Evolutionary conservation across 495 filamentous ascomycete species (phyloP), one percentile per base, ranked within the genome.

Genomic region (Oleoguttula mirabilis): DNA sequence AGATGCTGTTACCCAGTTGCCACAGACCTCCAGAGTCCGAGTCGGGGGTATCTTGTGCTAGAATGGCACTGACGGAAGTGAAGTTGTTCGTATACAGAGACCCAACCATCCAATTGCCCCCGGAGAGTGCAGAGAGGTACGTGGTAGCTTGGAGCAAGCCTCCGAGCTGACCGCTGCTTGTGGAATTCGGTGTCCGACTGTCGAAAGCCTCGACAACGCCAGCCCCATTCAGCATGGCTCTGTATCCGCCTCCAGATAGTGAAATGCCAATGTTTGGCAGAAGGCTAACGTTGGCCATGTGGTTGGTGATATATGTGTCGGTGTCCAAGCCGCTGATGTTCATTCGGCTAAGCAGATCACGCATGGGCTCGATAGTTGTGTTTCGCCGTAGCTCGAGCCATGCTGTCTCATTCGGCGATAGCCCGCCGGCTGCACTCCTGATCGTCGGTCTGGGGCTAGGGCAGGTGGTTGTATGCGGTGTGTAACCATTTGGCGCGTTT

Each of bases 31-130:
- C 73, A 1, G 67, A 52, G 11, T 36, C 47, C 17, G 49, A 38
- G 23, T 74, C 59, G 22, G 77, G 72, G 44, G 92, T 71, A 28
- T 58, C 57, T 22, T 72, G 56, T 21, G 75, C 59, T 20, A 80
- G 73, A 48, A 94, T 72, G 23, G 55, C 56, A 23, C 72, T 56
- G 31, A 95, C 70, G 12, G 75, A 79, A 23, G 79, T 81, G 65
- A 88, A 96, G 62, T 95, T 96, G 65, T 95, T 96, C 45, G 79
- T 67, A 54, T 76, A 90, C 14, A 96, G 71, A 21, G 80, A 86
- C 5, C 83, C 82, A 10, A 94, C 73, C 10, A 95, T 63, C 88
- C 88, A 96, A 10, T 77, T 74, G 39, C 88, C 90, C 23, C 88
- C 88, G 12, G 82, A 88, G 15, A 95, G 67, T 24, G 84, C 88